Evolutionary conservation across 73 alveolate species (phyloP).

Genomic region (Paramecium primaurelia): DNA sequence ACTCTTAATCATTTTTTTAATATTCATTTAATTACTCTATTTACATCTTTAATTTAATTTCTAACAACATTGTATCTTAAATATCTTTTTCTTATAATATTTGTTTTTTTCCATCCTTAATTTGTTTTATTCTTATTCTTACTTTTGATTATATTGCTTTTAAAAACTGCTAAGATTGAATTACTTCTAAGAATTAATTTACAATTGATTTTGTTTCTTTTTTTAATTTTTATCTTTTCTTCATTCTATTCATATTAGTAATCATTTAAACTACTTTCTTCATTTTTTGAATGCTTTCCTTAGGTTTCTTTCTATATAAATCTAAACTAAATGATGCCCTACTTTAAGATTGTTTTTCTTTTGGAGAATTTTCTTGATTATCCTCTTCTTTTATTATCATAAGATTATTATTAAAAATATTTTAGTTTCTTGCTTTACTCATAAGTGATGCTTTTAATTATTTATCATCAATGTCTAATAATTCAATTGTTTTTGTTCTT

Average conservation of each 20-base stretch:
- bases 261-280: neutral
- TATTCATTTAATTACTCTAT: neutral
- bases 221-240: neutral
- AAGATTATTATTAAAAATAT: neutral
- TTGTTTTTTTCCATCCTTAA: conserved; percentile 2
- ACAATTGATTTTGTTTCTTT: neutral
- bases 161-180: neutral
- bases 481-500: neutral
- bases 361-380: neutral
- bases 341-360: neutral
- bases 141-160: neutral
- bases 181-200: neutral
- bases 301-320: neutral
- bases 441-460: neutral
- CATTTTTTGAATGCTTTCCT: neutral
- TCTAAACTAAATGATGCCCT: neutral
- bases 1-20: neutral
- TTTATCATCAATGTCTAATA: neutral
- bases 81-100: neutral
- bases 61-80: neutral
- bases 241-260: neutral
- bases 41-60: neutral
- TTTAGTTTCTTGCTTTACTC: neutral
- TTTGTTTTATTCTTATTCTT: neutral
- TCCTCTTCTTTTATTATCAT: neutral